Evolutionary conservation across 2,329 filamentous ascomycete genomes (phyloP).

Genomic region (Immersiporthe knoxdaviesiana): DNA sequence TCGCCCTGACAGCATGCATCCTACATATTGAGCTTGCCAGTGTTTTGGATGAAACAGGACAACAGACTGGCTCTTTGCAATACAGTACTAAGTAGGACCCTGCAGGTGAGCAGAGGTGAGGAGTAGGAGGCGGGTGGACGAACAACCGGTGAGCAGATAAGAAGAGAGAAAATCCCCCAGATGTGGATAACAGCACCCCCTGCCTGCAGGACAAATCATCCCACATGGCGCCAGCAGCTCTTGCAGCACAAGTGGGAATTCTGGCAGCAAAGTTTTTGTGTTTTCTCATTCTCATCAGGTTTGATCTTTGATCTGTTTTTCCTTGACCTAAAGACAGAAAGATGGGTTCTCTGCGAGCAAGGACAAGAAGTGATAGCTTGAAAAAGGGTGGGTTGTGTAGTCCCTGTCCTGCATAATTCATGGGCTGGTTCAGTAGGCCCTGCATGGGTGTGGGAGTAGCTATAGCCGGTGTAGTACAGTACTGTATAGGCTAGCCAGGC

Average conservation of each 20-base stretch:
- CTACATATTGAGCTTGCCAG: neutral
- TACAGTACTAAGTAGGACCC: no score
- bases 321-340: neutral
- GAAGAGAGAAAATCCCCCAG: neutral
- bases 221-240: slow-evolving; percentile 14
- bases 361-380: neutral
- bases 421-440: neutral
- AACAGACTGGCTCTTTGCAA: neutral
- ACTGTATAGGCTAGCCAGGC: no score
- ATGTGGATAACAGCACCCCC: slow-evolving; percentile 5
- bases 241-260: slow-evolving; percentile 5
- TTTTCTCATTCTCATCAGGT: no score
- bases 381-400: neutral
- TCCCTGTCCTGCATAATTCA: neutral
- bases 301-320: no score
- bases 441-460: neutral
- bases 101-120: neutral
- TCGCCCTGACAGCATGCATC: neutral
- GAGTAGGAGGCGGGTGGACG: neutral
- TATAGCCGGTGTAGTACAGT: neutral
- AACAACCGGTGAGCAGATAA: slow-evolving; percentile 7
- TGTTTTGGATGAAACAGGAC: neutral
- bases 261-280: neutral
- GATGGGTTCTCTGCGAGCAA: neutral
- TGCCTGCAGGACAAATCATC: slow-evolving; percentile 18